Evolutionary conservation across 176 grass and related monocot species (phyloP).

Genomic region (Lolium multiflorum): DNA sequence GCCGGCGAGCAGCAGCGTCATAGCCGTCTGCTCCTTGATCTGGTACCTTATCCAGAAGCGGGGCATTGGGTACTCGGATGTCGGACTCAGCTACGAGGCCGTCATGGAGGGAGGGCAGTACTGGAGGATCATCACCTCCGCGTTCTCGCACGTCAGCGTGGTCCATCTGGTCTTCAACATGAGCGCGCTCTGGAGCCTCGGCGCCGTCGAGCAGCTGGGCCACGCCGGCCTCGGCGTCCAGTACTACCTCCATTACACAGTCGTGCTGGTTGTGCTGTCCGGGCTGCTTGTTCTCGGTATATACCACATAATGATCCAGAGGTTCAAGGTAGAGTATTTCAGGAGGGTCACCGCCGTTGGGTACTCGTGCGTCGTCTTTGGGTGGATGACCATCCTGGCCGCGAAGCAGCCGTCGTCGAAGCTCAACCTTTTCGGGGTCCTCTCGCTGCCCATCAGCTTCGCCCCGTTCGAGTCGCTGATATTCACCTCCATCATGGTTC

Average conservation of each 20-base stretch:
- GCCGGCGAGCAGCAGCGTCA: slow-evolving; percentile 82
- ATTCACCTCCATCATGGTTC: slow-evolving; percentile 97
- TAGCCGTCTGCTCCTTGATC: slow-evolving; percentile 81
- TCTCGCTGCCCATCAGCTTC: slow-evolving; percentile 93
- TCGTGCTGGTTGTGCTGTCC: slow-evolving; percentile 80
- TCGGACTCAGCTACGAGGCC: slow-evolving; percentile 91
- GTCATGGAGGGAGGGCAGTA: slow-evolving; percentile 75
- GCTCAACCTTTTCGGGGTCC: slow-evolving; percentile 87
- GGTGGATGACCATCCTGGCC: slow-evolving; percentile 98
- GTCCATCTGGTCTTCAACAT: slow-evolving; percentile 97
- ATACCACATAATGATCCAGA: slow-evolving; percentile 85
- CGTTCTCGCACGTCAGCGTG: slow-evolving; percentile 94
- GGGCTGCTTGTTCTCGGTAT: slow-evolving; percentile 75
- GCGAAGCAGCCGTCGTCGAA: slow-evolving; percentile 90
- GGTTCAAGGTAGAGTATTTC: slow-evolving; percentile 94
- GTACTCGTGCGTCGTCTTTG: slow-evolving; percentile 95
- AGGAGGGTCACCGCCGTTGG: slow-evolving; percentile 86
- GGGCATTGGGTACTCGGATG: slow-evolving; percentile 77
- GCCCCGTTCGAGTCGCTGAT: slow-evolving; percentile 94
- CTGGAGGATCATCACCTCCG: slow-evolving; percentile 88
- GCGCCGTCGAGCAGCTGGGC: slow-evolving; percentile 72
- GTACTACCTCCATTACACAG: slow-evolving; percentile 92
- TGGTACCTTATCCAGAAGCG: slow-evolving; percentile 97
- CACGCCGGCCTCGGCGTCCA: slow-evolving; percentile 73
- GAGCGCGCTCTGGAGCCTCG: slow-evolving; percentile 97